These are phyloP conservation scores for Xylaria sp. DNA, from an alignment of 2,329 filamentous ascomycete genomes.

Conservation along the genomic window DNA sequence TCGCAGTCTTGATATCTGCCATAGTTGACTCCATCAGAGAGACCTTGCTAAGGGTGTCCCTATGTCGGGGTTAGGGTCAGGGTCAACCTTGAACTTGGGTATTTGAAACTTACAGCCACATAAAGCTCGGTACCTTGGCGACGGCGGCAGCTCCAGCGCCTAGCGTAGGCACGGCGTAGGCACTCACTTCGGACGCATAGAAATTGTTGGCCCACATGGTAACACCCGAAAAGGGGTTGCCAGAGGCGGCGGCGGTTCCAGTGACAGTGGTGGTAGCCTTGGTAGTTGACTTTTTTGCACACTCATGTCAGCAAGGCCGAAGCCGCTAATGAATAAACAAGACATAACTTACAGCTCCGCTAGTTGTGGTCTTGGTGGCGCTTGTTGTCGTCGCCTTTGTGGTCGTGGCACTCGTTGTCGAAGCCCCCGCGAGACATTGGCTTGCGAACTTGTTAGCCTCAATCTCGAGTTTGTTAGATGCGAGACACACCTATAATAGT, in stretches of 20 bases:
- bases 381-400: constrained; percentile 39
- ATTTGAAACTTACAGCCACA: constrained; percentile 58
- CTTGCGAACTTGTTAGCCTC: constrained; percentile 10
- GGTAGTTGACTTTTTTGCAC: constrained; percentile 33
- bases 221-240: constrained; percentile 66
- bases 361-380: constrained; percentile 49
- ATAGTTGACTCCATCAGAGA: constrained; percentile 59
- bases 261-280: constrained; percentile 46
- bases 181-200: constrained; percentile 66
- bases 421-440: constrained; percentile 41
- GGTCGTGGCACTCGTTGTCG: constrained; percentile 31
- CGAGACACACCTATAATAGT: constrained; percentile 42
- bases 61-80: constrained; percentile 37
- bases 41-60: constrained; percentile 63
- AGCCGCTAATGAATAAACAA: not conserved
- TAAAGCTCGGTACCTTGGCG: constrained; percentile 64
- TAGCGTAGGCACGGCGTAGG: constrained; percentile 70
- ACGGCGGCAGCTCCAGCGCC: constrained; percentile 64
- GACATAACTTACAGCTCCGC: constrained; percentile 36
- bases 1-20: constrained; percentile 55
- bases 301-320: constrained; percentile 11
- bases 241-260: constrained; percentile 57
- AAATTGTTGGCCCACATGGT: constrained; percentile 64
- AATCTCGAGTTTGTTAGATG: not conserved
- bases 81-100: too few species aligned